Percentiles rank a stretch among this genome's conserved stretches.
Conservation (phyloP, 768 basidiomycete genomes). For the Tulasnella calospora region DNA sequence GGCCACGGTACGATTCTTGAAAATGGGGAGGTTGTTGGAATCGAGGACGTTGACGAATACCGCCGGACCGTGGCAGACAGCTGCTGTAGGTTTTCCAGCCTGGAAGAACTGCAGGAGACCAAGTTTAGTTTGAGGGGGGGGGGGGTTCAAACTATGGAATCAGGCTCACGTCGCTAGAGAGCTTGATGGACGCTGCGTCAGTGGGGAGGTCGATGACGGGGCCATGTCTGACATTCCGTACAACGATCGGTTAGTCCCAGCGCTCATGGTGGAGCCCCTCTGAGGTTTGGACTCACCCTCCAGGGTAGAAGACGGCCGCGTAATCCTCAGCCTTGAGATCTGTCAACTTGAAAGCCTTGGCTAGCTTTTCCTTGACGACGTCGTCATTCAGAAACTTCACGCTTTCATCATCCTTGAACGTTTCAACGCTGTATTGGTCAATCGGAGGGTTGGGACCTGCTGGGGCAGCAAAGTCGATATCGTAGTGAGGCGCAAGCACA, state of each 20-base stretch:
- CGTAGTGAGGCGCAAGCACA: constrained; percentile 46
- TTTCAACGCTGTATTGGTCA: constrained; percentile 53
- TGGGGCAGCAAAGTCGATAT: constrained; percentile 58
- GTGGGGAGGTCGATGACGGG: constrained; percentile 65
- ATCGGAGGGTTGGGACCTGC: constrained; percentile 65
- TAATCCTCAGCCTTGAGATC: constrained; percentile 59
- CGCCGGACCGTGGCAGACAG: constrained; percentile 81
- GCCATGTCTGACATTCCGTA: constrained; percentile 44
- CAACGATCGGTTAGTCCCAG: neutral
- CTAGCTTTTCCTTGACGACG: constrained; percentile 50
- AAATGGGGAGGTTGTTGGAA: constrained; percentile 57
- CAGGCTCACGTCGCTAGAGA: constrained; percentile 50
- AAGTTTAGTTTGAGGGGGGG: neutral
- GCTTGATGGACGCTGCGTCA: constrained; percentile 52
- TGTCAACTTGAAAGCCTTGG: constrained; percentile 53
- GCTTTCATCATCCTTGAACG: constrained; percentile 52
- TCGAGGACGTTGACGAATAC: constrained; percentile 57
- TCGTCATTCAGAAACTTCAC: constrained; percentile 57
- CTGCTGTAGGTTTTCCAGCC: constrained; percentile 58
- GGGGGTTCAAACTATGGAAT: neutral
- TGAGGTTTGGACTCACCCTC: constrained; percentile 44
- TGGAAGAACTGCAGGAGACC: constrained; percentile 53
- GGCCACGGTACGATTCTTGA: constrained; percentile 53
- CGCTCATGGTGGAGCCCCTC: neutral
- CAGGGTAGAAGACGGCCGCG: constrained; percentile 71